Evolutionary conservation across 257 asterid species (phyloP).

Genomic region (Linaria vulgaris): DNA sequence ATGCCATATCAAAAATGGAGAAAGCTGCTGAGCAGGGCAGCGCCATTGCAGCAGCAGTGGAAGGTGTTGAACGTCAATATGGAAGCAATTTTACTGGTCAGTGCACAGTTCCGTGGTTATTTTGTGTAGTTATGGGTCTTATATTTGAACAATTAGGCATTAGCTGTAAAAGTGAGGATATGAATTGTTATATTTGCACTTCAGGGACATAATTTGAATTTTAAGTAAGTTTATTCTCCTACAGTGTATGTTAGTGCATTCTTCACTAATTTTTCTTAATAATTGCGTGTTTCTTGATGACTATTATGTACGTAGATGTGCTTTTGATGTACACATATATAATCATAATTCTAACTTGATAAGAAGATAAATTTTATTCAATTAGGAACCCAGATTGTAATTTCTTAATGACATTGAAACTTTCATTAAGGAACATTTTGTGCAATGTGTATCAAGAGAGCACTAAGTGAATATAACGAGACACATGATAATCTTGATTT

Average conservation of each 20-base stretch:
- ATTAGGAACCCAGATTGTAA: too few relatives aligned
- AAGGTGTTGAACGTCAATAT: conserved; percentile 94
- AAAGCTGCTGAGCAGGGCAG: conserved; percentile 97
- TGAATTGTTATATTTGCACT: background rate
- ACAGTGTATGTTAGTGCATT: background rate
- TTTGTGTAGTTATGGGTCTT: conserved; percentile 15
- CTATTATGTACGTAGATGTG: too few relatives aligned
- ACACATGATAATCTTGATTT: background rate
- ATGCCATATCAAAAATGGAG: conserved; percentile 97
- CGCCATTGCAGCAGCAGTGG: conserved; percentile 97
- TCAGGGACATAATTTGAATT: conserved; percentile 10
- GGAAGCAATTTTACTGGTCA: conserved; percentile 80
- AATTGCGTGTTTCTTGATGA: too few relatives aligned
- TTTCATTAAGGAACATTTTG: conserved; percentile 14
- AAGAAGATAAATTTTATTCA: too few relatives aligned
- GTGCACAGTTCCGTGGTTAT: conserved; percentile 30
- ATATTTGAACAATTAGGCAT: background rate
- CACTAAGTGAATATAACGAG: background rate
- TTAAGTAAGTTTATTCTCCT: background rate
- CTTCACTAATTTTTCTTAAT: background rate
- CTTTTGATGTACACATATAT: too few relatives aligned
- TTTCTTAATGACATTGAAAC: background rate
- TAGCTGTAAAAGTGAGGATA: background rate
- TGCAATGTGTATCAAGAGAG: conserved; percentile 5
- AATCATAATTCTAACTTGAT: too few relatives aligned